phyloP scores from a whole-genome alignment of 1,284 basidiomycete genomes.

The Meripilus lineatus region DNA sequence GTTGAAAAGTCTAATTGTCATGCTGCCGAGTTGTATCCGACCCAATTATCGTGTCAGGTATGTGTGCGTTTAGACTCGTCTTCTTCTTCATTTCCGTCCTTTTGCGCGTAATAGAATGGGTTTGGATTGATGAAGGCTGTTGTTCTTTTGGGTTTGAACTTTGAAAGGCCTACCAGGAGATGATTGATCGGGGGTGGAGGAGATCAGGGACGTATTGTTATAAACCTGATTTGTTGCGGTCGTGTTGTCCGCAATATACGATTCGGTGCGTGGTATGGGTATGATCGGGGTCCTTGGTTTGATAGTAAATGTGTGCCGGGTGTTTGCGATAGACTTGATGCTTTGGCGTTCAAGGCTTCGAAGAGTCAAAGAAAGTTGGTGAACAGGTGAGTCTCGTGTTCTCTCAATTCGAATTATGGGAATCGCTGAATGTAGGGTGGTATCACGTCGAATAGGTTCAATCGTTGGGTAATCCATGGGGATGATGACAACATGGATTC shows the following conservation, averaged over 20 bases:
- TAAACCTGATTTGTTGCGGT: slow-evolving; percentile 75
- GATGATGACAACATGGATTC: slow-evolving; percentile 30
- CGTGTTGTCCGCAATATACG: slow-evolving; percentile 92
- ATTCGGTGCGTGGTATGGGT: slow-evolving; percentile 63
- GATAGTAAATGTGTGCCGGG: slow-evolving; percentile 2
- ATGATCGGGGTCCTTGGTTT: too few species aligned
- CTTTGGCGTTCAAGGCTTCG: slow-evolving; percentile 63
- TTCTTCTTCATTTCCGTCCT: background rate
- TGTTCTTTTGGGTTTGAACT: too few species aligned
- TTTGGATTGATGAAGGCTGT: background rate
- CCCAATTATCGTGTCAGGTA: slow-evolving; percentile 48
- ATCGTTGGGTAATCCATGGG: slow-evolving; percentile 59
- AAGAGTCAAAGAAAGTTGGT: slow-evolving; percentile 78
- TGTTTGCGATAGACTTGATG: slow-evolving; percentile 56
- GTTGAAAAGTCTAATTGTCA: slow-evolving; percentile 27
- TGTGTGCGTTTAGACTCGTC: background rate
- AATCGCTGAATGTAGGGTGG: too few species aligned
- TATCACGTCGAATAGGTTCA: slow-evolving; percentile 54
- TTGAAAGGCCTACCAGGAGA: slow-evolving; percentile 73
- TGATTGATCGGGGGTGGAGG: slow-evolving; percentile 90
- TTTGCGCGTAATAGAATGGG: too few species aligned
- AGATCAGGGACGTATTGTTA: slow-evolving; percentile 80
- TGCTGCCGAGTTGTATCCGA: slow-evolving; percentile 31
- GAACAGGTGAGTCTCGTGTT: slow-evolving; percentile 44
- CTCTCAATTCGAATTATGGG: too few species aligned